Conservation (phyloP, 768 basidiomycete species). For the Kondoa subrosea region DNA sequence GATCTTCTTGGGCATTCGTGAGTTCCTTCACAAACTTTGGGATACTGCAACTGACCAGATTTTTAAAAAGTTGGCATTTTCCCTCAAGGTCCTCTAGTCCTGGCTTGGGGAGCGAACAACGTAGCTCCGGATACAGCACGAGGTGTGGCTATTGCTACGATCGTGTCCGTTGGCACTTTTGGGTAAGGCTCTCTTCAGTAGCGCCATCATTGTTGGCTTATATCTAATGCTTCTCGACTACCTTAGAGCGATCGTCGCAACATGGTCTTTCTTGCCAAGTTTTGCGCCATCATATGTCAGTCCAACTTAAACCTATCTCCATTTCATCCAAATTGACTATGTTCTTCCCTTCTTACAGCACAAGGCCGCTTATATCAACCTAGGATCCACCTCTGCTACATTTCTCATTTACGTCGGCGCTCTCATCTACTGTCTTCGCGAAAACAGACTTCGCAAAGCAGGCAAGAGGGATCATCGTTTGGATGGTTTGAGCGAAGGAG, state of each 20-base stretch:
- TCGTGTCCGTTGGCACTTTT: conserved; percentile 14
- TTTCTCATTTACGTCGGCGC: conserved; percentile 6
- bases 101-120: conserved; percentile 10
- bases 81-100: conserved; percentile 7
- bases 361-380: conserved; percentile 25
- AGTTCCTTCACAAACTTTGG: no score
- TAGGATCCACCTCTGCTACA: background rate
- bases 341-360: conserved; percentile 12
- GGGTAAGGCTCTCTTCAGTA: conserved; percentile 2
- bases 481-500: conserved; percentile 23
- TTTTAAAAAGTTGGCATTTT: no score
- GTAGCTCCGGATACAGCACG: conserved; percentile 9
- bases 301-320: conserved; percentile 9
- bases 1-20: conserved; percentile 13
- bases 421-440: conserved; percentile 23
- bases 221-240: no score
- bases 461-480: conserved; percentile 27
- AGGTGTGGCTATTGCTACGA: conserved; percentile 11
- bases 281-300: background rate
- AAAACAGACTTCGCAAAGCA: conserved; percentile 26
- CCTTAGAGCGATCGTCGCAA: background rate
- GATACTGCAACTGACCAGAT: no score
- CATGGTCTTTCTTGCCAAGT: background rate
- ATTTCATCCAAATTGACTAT: no score
- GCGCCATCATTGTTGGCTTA: no score